A percentile compares a stretch with the other conserved stretches of the same genome.
Conservation (phyloP, 805 yeast genomes). For the Saccharomycopsis amapae region DNA sequence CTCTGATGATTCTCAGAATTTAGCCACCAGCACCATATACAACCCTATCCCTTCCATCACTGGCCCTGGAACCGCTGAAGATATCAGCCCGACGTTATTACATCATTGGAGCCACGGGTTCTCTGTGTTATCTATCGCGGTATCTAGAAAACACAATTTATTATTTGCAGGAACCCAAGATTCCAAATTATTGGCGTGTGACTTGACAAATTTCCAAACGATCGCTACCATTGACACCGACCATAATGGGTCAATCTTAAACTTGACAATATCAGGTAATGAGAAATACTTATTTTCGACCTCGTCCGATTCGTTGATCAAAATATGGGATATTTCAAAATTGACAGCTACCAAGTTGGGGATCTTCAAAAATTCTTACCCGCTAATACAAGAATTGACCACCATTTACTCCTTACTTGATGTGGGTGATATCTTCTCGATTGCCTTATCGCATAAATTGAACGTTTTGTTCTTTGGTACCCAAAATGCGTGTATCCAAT, state of each 20-base stretch:
- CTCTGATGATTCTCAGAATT: not conserved
- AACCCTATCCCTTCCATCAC: no score
- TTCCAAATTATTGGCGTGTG: slow-evolving; percentile 66
- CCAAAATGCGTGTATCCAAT: slow-evolving; percentile 83
- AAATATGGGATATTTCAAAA: slow-evolving; percentile 66
- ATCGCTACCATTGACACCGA: slow-evolving; percentile 46
- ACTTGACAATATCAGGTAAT: slow-evolving; percentile 39
- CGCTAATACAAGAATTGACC: slow-evolving; percentile 41
- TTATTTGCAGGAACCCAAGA: slow-evolving; percentile 90
- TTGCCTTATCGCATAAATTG: slow-evolving; percentile 56
- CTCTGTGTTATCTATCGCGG: slow-evolving; percentile 65
- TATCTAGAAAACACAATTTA: slow-evolving; percentile 49
- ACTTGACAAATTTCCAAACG: slow-evolving; percentile 52
- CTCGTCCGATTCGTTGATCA: slow-evolving; percentile 83
- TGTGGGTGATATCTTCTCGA: slow-evolving; percentile 87
- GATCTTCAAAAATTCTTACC: slow-evolving; percentile 20
- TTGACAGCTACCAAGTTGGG: slow-evolving; percentile 17
- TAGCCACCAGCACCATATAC: no score
- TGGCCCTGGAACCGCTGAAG: no score
- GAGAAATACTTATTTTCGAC: slow-evolving; percentile 70
- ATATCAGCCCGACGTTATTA: slow-evolving; percentile 31
- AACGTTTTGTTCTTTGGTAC: slow-evolving; percentile 77
- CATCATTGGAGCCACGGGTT: slow-evolving; percentile 74
- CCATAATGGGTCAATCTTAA: slow-evolving; percentile 70
- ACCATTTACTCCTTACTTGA: slow-evolving; percentile 80